Percentiles rank a stretch among this genome's conserved stretches.
These are phyloP conservation scores for Secale cereale DNA, from an alignment of 176 grass and related monocot species.

Conservation along the genomic window DNA sequence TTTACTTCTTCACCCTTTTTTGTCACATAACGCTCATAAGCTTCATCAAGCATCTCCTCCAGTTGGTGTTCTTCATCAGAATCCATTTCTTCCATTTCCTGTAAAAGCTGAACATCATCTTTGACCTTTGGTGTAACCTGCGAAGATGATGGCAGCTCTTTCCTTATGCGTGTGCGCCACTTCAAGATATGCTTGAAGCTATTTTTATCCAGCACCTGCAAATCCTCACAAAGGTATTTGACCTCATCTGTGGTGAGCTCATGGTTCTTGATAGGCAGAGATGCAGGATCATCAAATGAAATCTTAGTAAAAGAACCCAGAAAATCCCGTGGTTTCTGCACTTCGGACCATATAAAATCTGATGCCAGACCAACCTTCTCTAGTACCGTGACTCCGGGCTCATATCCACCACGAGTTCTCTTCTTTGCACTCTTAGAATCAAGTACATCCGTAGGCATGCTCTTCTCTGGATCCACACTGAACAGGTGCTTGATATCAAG, in stretches of 20 bases:
- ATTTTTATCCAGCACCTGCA: slow-evolving; percentile 85
- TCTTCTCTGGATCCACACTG: slow-evolving; percentile 55
- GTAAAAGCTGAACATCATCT: slow-evolving; percentile 65
- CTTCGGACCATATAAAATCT: slow-evolving; percentile 82
- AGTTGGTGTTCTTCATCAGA: slow-evolving; percentile 86
- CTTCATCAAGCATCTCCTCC: slow-evolving; percentile 86
- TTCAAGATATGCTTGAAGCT: slow-evolving; percentile 95
- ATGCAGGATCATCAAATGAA: slow-evolving; percentile 77
- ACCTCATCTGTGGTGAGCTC: slow-evolving; percentile 92
- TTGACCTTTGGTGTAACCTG: slow-evolving; percentile 38
- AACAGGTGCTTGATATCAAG: slow-evolving; percentile 88
- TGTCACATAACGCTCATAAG: slow-evolving; percentile 80
- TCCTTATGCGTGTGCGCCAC: slow-evolving; percentile 73
- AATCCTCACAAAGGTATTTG: slow-evolving; percentile 70
- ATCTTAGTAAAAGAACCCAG: slow-evolving; percentile 73
- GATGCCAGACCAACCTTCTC: slow-evolving; percentile 68
- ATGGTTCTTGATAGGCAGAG: slow-evolving; percentile 68
- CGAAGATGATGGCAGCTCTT: slow-evolving; percentile 30
- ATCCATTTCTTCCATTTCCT: slow-evolving; percentile 89
- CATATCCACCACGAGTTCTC: slow-evolving; percentile 71
- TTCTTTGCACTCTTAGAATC: slow-evolving; percentile 48
- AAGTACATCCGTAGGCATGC: slow-evolving; percentile 57
- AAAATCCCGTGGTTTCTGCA: slow-evolving; percentile 62
- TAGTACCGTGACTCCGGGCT: slow-evolving; percentile 47
- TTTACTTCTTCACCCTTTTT: slow-evolving; percentile 69